These are phyloP conservation scores for Leccinum sublutescens DNA, from an alignment of 768 basidiomycete genomes.

Conservation along the genomic window DNA sequence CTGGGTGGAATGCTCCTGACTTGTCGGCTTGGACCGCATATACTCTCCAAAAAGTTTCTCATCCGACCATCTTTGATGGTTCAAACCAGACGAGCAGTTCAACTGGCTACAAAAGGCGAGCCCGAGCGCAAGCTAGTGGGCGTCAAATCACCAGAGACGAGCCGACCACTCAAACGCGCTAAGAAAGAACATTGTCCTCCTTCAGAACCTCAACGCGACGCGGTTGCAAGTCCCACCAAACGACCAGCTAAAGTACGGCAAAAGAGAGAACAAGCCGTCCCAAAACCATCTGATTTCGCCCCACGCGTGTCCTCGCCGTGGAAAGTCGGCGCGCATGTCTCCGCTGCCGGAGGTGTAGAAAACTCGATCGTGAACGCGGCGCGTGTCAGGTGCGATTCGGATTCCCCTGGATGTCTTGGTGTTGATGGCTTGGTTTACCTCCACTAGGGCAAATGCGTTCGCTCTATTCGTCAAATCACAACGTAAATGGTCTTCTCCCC, in stretches of 20 bases:
- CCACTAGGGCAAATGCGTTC: constrained; percentile 73
- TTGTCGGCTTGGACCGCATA: neutral
- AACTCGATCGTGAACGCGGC: constrained; percentile 71
- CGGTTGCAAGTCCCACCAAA: neutral
- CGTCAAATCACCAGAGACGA: neutral
- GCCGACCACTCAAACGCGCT: constrained; percentile 17
- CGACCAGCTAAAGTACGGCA: constrained; percentile 6
- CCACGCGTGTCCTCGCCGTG: constrained; percentile 40
- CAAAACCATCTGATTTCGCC: constrained; percentile 29
- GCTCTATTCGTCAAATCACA: constrained; percentile 86
- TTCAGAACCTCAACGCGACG: neutral
- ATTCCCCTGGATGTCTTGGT: neutral
- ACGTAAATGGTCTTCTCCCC: constrained; percentile 71
- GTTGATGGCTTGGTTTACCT: neutral
- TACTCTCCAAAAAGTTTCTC: neutral
- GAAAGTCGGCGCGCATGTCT: constrained; percentile 85
- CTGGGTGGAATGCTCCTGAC: neutral
- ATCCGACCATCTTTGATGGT: constrained; percentile 16
- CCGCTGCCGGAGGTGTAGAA: constrained; percentile 76
- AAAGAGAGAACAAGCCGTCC: constrained; percentile 11
- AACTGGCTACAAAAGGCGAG: neutral
- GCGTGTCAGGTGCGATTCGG: constrained; percentile 52
- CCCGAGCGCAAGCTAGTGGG: neutral
- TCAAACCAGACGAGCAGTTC: constrained; percentile 22
- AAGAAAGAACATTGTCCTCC: constrained; percentile 3